Conservation (phyloP, 768 basidiomycete species). For the Rhodosporidiobolus sp. region DNA sequence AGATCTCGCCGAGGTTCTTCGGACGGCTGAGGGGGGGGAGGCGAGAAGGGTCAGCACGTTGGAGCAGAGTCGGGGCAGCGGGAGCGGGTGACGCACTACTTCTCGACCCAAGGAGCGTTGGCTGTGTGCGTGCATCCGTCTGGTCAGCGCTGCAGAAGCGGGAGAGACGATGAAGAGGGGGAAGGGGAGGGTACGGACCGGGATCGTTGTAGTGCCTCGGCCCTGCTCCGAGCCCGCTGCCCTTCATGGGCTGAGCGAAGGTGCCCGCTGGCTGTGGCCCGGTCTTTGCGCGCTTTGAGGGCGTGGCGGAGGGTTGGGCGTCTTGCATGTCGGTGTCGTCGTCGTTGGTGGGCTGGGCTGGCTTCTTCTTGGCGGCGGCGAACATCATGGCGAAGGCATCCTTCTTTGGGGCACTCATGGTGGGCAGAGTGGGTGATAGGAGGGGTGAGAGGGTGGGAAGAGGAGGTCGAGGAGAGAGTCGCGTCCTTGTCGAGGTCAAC, state of each 20-base stretch:
- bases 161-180: background rate
- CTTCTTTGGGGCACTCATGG: background rate
- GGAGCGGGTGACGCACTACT: slow-evolving; percentile 65
- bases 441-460: background rate
- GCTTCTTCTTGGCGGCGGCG: slow-evolving; percentile 6
- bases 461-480: too few relatives aligned
- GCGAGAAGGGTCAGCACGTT: background rate
- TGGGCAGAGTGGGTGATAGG: too few relatives aligned
- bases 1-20: slow-evolving; percentile 95
- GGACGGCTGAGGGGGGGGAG: slow-evolving; percentile 64
- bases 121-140: background rate
- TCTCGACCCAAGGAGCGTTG: slow-evolving; percentile 89
- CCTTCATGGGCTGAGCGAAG: slow-evolving; percentile 24
- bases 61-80: background rate
- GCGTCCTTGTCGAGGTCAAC: background rate
- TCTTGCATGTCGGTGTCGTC: background rate
- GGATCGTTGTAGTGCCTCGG: slow-evolving; percentile 54
- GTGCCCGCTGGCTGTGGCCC: background rate
- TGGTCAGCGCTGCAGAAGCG: background rate
- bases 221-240: slow-evolving; percentile 30
- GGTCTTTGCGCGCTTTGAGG: background rate
- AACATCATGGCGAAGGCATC: slow-evolving; percentile 36
- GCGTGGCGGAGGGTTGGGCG: background rate
- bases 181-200: background rate
- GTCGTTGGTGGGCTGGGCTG: background rate